phyloP scores from a whole-genome alignment of 805 yeast species.

The Starmerella roubikii region DNA sequence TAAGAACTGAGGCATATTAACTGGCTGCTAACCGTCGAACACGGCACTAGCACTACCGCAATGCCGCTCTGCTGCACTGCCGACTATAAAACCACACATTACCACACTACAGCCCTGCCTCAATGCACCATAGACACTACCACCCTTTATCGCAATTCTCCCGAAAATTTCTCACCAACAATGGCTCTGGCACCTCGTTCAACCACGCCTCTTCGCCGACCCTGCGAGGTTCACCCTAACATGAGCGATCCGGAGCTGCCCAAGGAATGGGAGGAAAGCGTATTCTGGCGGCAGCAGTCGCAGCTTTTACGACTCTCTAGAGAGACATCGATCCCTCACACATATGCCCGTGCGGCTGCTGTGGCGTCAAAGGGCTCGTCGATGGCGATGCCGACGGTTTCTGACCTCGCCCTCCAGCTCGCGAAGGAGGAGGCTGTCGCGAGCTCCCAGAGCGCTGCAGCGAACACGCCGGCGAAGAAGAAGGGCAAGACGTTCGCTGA shows the following conservation, averaged over 20 bases:
- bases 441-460: constrained; percentile 13
- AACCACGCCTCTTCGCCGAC: too few relatives aligned
- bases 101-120: too few relatives aligned
- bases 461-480: constrained; percentile 8
- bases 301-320: constrained; percentile 62
- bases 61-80: too few relatives aligned
- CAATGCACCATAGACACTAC: too few relatives aligned
- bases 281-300: constrained; percentile 65
- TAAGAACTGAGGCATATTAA: too few relatives aligned
- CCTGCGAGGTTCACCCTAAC: neutral
- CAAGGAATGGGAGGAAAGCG: constrained; percentile 14
- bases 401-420: constrained; percentile 29
- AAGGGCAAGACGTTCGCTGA: constrained; percentile 13
- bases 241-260: neutral
- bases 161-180: too few relatives aligned
- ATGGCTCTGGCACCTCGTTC: too few relatives aligned
- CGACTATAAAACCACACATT: too few relatives aligned
- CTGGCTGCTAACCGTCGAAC: too few relatives aligned
- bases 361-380: constrained; percentile 30
- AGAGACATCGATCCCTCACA: constrained; percentile 55
- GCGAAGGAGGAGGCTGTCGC: constrained; percentile 21
- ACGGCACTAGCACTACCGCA: too few relatives aligned
- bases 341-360: constrained; percentile 75
- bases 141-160: too few relatives aligned
- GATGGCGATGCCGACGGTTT: constrained; percentile 25